Base-by-base conservation (phyloP, 306 rosid species). In the Geum urbanum region DNA sequence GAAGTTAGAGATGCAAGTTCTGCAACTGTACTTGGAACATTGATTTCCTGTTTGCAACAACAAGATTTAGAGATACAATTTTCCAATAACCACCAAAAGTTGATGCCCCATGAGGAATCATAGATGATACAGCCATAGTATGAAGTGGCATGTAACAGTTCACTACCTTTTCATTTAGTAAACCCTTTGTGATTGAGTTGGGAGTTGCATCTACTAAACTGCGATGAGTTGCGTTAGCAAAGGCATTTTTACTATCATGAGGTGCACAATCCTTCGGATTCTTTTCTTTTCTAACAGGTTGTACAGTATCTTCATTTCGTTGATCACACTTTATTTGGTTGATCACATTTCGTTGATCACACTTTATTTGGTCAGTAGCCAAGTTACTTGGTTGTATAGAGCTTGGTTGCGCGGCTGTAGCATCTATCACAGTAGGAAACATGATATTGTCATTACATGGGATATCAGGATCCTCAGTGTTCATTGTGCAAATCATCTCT, bases 381-480 rank as follows among this genome's bases (percentile, higher is more conserved):
- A 64, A 74, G 70, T 51, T 71, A 39, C 75, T 81, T 53, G 63
- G 79, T 57, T 78, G 82, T 24, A 57, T 69, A 74, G 53, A 51
- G 66, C 55, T 22, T 10, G 81, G 66, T 49, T 69, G 78, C 63
- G 40, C 27, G 50, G 16, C 49, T 10, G 66, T 35, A 59, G 16
- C 56, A 66, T 79, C 73, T 58, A 52, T 66, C 53, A 11, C 49
- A 44, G 14, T 14, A 27, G 76, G 72, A 41, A 9, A 7, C 39
- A 51, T 49, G 40, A 67, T 18, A 51, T 45, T 49, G 19, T 84
- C 90, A 55, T 91, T 79, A 74, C 64, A 59, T 1, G 97, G 97
- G 74, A 91, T 67, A 50, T 85, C 87, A 15, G 85, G 78, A 60
- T 85, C 90, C 83, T 91, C 96, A 2, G 78, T 78, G 72, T 87